Evolutionary conservation across 1,284 basidiomycete genomes (phyloP).

Genomic region (Meira miltonrushii): DNA sequence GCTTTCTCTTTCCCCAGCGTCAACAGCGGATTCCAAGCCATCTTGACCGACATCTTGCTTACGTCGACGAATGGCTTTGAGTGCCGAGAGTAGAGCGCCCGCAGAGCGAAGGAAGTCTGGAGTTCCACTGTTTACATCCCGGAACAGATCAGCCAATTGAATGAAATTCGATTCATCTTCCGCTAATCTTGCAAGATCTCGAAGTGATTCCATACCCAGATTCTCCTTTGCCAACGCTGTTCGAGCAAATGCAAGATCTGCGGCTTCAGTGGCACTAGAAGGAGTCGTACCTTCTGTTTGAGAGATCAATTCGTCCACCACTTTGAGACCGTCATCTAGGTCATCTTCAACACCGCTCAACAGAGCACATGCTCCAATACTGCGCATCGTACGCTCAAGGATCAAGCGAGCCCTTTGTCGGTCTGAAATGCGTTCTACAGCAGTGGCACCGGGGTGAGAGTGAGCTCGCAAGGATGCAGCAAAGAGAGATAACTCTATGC

Average conservation of each 20-base stretch:
- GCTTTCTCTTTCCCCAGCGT: slow-evolving; percentile 4
- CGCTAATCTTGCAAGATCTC: slow-evolving; percentile 30
- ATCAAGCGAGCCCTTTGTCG: slow-evolving; percentile 35
- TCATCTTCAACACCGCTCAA: slow-evolving; percentile 17
- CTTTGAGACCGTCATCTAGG: slow-evolving; percentile 5
- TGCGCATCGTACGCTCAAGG: slow-evolving; percentile 41
- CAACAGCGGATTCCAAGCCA: background rate
- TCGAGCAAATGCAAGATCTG: background rate
- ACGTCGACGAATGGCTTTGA: background rate
- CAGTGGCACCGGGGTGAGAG: slow-evolving; percentile 37
- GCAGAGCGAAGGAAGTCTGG: slow-evolving; percentile 8
- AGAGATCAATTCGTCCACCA: slow-evolving; percentile 6
- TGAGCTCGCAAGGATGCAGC: slow-evolving; percentile 36
- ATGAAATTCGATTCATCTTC: slow-evolving; percentile 34
- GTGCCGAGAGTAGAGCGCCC: background rate
- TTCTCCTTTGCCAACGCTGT: slow-evolving; percentile 28
- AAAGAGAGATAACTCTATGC: slow-evolving; percentile 38
- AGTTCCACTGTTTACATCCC: slow-evolving; percentile 10
- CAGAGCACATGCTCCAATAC: slow-evolving; percentile 29
- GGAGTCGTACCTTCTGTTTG: background rate
- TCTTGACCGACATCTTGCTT: slow-evolving; percentile 3
- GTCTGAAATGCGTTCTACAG: slow-evolving; percentile 27
- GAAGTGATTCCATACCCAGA: slow-evolving; percentile 26
- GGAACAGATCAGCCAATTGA: slow-evolving; percentile 38
- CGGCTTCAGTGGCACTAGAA: background rate